Evolutionary conservation across 106 monocot species (phyloP).

Genomic region (Triglochin maritima): DNA sequence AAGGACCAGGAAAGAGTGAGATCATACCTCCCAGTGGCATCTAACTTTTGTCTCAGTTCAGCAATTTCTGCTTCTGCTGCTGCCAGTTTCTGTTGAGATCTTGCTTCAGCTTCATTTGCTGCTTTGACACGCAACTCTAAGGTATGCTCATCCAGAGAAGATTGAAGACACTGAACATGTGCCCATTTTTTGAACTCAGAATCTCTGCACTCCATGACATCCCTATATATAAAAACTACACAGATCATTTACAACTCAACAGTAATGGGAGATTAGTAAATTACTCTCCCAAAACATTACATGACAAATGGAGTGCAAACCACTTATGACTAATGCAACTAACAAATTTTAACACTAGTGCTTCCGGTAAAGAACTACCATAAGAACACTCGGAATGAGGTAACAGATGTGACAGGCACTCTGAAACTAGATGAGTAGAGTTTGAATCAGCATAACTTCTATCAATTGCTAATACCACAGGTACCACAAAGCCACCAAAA

Average conservation of each 20-base stretch:
- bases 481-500: too few species aligned
- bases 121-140: constrained; percentile 25
- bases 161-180: constrained; percentile 64
- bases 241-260: background rate
- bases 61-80: constrained; percentile 86
- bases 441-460: too few species aligned
- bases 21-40: constrained; percentile 22
- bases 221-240: constrained; percentile 6
- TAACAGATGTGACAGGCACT: too few species aligned
- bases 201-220: constrained; percentile 32
- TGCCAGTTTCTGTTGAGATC: constrained; percentile 68
- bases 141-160: constrained; percentile 34
- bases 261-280: too few species aligned
- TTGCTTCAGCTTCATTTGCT: constrained; percentile 46
- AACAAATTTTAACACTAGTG: too few species aligned
- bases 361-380: too few species aligned
- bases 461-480: too few species aligned
- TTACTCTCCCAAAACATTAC: too few species aligned
- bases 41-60: constrained; percentile 72
- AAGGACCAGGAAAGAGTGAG: background rate
- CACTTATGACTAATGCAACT: too few species aligned
- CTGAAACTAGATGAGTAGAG: too few species aligned
- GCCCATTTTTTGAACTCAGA: constrained; percentile 76
- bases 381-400: too few species aligned
- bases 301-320: too few species aligned